Base-by-base conservation (phyloP, 2,329 filamentous ascomycete species). In the Phialophora tarda region DNA sequence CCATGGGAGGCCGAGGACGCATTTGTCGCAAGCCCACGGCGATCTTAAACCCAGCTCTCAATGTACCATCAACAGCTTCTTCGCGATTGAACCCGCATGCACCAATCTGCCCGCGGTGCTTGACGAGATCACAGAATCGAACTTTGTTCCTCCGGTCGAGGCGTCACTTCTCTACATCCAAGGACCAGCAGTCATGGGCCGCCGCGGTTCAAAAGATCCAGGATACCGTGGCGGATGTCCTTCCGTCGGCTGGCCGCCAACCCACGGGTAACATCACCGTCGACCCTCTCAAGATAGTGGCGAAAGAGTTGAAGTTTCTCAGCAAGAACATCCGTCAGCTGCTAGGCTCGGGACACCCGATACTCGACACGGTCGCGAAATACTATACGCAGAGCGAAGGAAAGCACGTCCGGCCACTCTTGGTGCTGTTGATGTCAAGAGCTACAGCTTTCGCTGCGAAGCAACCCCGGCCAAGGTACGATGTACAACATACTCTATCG, bases 341-440 rank as follows among this genome's bases (percentile, higher is more conserved):
- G n/a, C 83, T 98, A 17, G 94, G 94, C 5, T 97, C 93, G 0
- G 94, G 94, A 5, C 94, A 99, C 76, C 95, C 95, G 0, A 93
- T 93, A 54, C 86, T 99, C 67, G 95, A 98, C 76, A 93, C 92
- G 50, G 94, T 93, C 30, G 93, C 95, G 60, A 99, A 99, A 80
- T 99, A 99, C 83, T 99, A 99, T 79, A 97, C 95, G 24, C 91
- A 94, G 75, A 91, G 91, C 66, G 93, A 98, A 83, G 95, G 95
- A 69, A 99, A 99, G 82, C 95, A 98, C 79, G 89, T 99, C 73
- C 89, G 95, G 72, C 95, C 95, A 32, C 87, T 97, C 78, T 90
- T 99, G 68, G 93, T 99, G 32, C 86, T 99, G 69, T 88, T 99
- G 74, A 98, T 99, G 94, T 94, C 93, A 69, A 88, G 93, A 76